Evolutionary conservation across 1,284 basidiomycete genomes (phyloP), one percentile per base, ranked within the genome.

Genomic region (Peniophora sp.): DNA sequence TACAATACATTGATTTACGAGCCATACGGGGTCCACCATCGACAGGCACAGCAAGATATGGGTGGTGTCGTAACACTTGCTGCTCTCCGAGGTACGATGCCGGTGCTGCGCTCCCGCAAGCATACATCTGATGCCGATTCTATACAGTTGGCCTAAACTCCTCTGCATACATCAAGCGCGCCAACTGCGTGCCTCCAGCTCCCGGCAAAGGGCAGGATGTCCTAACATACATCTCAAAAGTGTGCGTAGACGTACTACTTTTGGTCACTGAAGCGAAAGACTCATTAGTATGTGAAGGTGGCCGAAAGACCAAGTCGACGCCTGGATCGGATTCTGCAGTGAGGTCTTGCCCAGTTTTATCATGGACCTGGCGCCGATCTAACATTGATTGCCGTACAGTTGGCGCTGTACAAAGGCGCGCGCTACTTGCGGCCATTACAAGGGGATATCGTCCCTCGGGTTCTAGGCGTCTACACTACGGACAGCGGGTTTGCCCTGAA

Each of bases 391-490:
- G 12, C 8, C 23, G 8, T 24, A 20, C 43, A 74, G 66, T 61
- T 72, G 36, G 64, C 60, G 50, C 59, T 64, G 37, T 81, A 63
- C 68, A 73, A 68, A 62, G 68, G 69, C 2, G 60, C 75, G 46
- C 58, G 57, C 12, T 72, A 77, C 51, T 72, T 84, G 35, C 67
- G 65, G 20, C 59, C 70, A 1, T 66, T 83, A 0, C 81, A 82
- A 61, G 81, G 81, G 11, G 60, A 61, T 20, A 65, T 76, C 2
- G 70, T 83, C 1, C 79, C 81, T 2, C 61, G 64, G 41, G 60
- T 85, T 52, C 80, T 84, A 48, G 74, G 73, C 18, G 68, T 79
- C 12, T 72, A 75, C 57, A 55, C 68, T 27, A 61, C 65, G 52
- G 62, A 67, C 24, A 68, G 67, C 42, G 55, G 61, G 11, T 62